These are phyloP conservation scores for Puccinia sorghi DNA, from an alignment of 1,284 basidiomycete genomes.

Conservation along the genomic window DNA sequence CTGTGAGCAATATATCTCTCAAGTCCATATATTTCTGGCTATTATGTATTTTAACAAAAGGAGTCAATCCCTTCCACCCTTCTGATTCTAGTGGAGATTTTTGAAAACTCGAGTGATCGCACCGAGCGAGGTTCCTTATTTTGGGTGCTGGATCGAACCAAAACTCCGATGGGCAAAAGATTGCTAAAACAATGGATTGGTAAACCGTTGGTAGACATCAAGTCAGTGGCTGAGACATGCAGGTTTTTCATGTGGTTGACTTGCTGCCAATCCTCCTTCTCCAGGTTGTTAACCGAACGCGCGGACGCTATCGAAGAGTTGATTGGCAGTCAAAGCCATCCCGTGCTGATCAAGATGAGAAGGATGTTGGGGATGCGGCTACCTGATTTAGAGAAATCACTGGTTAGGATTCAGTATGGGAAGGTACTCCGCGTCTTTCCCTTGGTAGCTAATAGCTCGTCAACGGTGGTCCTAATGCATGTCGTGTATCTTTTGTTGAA, in stretches of 20 bases:
- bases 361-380: slow-evolving; percentile 12
- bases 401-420: slow-evolving; percentile 57
- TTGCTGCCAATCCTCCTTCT: too few species aligned
- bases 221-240: slow-evolving; percentile 8
- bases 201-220: slow-evolving; percentile 55
- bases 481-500: not conserved
- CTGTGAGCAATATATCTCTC: slow-evolving; percentile 8
- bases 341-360: slow-evolving; percentile 45
- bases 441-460: not conserved
- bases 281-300: slow-evolving; percentile 30
- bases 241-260: not conserved
- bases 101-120: slow-evolving; percentile 51
- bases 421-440: slow-evolving; percentile 32
- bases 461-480: not conserved
- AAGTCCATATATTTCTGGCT: not conserved
- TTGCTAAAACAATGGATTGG: slow-evolving; percentile 56
- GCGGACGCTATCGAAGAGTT: slow-evolving; percentile 33
- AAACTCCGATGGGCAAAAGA: slow-evolving; percentile 56
- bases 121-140: slow-evolving; percentile 55
- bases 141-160: slow-evolving; percentile 57
- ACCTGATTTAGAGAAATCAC: slow-evolving; percentile 56
- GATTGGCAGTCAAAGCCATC: slow-evolving; percentile 5
- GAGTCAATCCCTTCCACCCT: not conserved
- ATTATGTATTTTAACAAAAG: too few species aligned
- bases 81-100: slow-evolving; percentile 30